Evolutionary conservation across 495 filamentous ascomycete species (phyloP).

Genomic region (Neurospora sp.): DNA sequence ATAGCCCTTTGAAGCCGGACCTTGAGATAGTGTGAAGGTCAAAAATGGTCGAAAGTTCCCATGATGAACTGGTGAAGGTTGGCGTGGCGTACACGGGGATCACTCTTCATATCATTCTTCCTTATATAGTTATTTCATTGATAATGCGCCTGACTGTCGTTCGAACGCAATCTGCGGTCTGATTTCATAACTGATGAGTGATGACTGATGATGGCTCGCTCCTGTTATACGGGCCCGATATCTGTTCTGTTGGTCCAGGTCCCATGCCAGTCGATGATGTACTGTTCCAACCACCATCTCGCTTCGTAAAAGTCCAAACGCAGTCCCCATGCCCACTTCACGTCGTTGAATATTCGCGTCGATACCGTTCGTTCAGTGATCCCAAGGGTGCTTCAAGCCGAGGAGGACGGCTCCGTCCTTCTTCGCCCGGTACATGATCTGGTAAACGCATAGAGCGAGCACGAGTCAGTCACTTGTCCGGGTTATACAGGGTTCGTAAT

Average conservation of each 20-base stretch:
- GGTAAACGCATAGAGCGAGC: background rate
- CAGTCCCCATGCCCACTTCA: background rate
- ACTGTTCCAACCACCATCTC: background rate
- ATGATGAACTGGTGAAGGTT: background rate
- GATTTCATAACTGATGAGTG: background rate
- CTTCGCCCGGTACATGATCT: slow-evolving; percentile 94
- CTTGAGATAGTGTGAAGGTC: background rate
- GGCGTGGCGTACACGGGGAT: background rate
- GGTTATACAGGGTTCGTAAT: background rate
- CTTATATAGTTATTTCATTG: background rate
- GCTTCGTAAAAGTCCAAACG: background rate
- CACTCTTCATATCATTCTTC: background rate
- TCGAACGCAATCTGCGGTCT: background rate
- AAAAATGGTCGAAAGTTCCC: background rate
- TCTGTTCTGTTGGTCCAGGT: background rate
- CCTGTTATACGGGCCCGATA: background rate
- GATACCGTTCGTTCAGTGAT: slow-evolving; percentile 50
- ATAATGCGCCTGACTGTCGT: background rate
- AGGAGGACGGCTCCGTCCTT: slow-evolving; percentile 80
- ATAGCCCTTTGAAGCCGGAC: background rate
- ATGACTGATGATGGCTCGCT: background rate
- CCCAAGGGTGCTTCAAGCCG: slow-evolving; percentile 97
- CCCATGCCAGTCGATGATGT: background rate
- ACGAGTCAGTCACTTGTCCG: background rate
- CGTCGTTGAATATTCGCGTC: background rate